A percentile compares a stretch with the other conserved stretches of the same genome.
Conservation (phyloP, 1,139 yeast genomes). For the Lodderomyces beijingensis region DNA sequence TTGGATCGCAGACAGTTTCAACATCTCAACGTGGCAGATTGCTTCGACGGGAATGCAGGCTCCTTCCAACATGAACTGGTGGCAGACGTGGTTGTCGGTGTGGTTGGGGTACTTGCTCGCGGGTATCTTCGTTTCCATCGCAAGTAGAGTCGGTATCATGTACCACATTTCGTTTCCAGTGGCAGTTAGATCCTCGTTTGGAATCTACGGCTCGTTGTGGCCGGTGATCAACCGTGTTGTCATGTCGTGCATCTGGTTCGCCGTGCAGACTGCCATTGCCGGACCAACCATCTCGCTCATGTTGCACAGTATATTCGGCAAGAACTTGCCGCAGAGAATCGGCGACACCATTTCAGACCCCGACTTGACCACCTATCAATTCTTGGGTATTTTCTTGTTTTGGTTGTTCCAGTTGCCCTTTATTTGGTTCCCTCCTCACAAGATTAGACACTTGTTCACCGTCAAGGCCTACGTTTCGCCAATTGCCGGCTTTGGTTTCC, state of each 20-base stretch:
- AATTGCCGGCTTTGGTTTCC: constrained; percentile 72
- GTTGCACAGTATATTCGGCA: constrained; percentile 65
- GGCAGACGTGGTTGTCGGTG: constrained; percentile 85
- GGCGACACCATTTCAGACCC: constrained; percentile 51
- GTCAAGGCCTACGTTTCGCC: constrained; percentile 75
- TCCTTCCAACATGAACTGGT: constrained; percentile 63
- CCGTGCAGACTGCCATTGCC: constrained; percentile 79
- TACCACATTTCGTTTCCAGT: constrained; percentile 81
- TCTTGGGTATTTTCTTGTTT: constrained; percentile 71
- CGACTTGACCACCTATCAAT: constrained; percentile 56
- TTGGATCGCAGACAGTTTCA: constrained; percentile 86
- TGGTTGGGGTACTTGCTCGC: constrained; percentile 68
- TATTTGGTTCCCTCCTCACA: constrained; percentile 61
- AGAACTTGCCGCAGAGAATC: constrained; percentile 41
- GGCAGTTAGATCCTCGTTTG: constrained; percentile 68
- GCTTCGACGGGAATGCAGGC: constrained; percentile 73
- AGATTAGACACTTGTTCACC: constrained; percentile 76
- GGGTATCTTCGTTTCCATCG: constrained; percentile 57
- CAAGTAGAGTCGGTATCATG: constrained; percentile 68
- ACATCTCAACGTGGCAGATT: constrained; percentile 86
- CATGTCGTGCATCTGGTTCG: constrained; percentile 81
- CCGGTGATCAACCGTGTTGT: constrained; percentile 76
- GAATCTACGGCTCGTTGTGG: constrained; percentile 76
- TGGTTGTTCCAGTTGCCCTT: constrained; percentile 77
- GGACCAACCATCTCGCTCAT: constrained; percentile 76